Percentiles rank a stretch among this genome's conserved stretches.
Evolutionary conservation across 2,329 filamentous ascomycete genomes (phyloP).

Genomic region (Beauveria sp.): DNA sequence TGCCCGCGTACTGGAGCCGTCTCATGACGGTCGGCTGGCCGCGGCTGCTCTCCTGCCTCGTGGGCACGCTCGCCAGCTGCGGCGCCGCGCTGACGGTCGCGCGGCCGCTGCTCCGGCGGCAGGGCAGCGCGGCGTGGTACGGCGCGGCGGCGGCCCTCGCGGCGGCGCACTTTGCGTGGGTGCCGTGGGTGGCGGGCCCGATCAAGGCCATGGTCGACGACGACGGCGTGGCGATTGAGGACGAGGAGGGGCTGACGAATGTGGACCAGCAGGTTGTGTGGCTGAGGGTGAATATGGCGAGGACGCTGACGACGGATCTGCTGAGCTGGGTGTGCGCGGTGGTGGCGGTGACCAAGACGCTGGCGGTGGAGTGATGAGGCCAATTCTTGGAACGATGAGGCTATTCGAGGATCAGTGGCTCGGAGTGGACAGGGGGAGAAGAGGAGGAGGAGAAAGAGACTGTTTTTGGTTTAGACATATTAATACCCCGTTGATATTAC

Average conservation of each 20-base stretch:
- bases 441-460: neutral
- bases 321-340: constrained; percentile 26
- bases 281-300: constrained; percentile 23
- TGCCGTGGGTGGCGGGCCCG: constrained; percentile 25
- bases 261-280: constrained; percentile 24
- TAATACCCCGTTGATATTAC: no score
- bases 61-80: constrained; percentile 25
- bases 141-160: constrained; percentile 23
- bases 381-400: no score
- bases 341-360: constrained; percentile 23
- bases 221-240: constrained; percentile 12
- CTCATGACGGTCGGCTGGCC: constrained; percentile 32
- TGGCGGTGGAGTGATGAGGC: constrained; percentile 8
- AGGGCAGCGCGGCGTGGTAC: constrained; percentile 26
- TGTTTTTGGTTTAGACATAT: no score
- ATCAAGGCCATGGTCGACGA: constrained; percentile 24
- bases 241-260: constrained; percentile 18
- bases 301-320: constrained; percentile 28
- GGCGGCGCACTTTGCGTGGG: constrained; percentile 25
- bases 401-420: no score
- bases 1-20: constrained; percentile 35
- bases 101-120: constrained; percentile 17
- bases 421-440: neutral
- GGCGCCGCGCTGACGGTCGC: constrained; percentile 19
- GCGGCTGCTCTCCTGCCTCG: constrained; percentile 27